Conservation (phyloP, 2,329 filamentous ascomycete genomes). For the Sporothrix curviconia region DNA sequence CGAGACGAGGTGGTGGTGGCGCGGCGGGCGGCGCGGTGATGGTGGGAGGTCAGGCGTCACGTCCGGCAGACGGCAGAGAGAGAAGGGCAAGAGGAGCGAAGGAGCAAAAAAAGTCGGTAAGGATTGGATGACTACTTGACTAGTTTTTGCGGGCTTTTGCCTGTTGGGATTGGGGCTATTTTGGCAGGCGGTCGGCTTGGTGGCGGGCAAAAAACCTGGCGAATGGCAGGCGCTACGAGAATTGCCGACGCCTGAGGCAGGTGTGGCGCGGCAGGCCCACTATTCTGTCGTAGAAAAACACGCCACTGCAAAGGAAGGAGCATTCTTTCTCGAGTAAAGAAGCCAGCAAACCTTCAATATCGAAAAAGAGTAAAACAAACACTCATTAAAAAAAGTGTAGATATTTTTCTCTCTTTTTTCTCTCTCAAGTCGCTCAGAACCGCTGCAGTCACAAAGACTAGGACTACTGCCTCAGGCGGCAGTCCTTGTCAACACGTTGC, state of each 20-base stretch:
- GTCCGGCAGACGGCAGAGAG: background rate
- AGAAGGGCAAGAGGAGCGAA: background rate
- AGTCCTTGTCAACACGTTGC: too few species aligned
- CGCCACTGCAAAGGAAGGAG: too few species aligned
- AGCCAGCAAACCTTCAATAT: too few species aligned
- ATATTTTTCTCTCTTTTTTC: too few species aligned
- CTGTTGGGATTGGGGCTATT: background rate
- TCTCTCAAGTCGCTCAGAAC: too few species aligned
- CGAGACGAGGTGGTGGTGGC: background rate
- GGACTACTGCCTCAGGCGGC: too few species aligned
- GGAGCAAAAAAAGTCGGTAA: slow-evolving; percentile 8
- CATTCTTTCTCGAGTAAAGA: too few species aligned
- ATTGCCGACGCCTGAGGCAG: slow-evolving; percentile 11
- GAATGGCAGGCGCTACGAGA: background rate
- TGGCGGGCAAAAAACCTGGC: background rate
- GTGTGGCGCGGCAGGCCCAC: too few species aligned
- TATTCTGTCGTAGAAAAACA: too few species aligned
- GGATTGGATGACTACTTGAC: background rate
- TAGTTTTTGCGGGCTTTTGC: slow-evolving; percentile 1
- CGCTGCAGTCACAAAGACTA: too few species aligned
- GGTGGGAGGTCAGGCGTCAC: background rate
- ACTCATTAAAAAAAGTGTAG: too few species aligned
- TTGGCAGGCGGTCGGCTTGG: background rate
- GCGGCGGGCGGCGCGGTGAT: background rate
- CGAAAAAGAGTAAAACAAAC: too few species aligned